A percentile compares a stretch with the other conserved stretches of the same genome.
These are phyloP conservation scores for Casuarina cunninghamiana DNA, from an alignment of 306 rosid genomes.

Conservation along the genomic window DNA sequence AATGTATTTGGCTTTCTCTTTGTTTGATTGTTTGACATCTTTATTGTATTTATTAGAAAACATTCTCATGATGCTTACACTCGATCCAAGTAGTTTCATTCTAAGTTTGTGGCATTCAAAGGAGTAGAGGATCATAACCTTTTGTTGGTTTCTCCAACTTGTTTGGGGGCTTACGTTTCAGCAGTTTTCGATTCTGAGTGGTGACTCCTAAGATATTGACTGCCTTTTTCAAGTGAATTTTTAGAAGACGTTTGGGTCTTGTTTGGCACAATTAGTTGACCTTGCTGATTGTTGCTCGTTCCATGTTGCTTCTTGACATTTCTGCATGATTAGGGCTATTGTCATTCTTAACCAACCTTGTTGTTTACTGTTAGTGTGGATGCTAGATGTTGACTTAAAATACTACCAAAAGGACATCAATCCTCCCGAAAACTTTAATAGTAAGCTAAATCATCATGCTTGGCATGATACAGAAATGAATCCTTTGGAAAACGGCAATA, in stretches of 20 bases:
- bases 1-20: background rate
- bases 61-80: background rate
- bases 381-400: no score
- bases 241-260: no score
- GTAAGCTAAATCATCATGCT: no score
- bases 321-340: background rate
- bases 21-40: background rate
- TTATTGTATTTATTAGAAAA: background rate
- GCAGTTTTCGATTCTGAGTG: background rate
- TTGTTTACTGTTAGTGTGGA: no score
- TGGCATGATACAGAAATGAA: no score
- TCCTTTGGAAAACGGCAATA: no score
- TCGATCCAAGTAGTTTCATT: background rate
- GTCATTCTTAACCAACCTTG: no score
- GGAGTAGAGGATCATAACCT: background rate
- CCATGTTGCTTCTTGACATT: background rate
- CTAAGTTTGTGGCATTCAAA: background rate
- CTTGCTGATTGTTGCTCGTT: background rate
- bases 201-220: background rate
- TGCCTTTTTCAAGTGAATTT: background rate
- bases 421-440: no score
- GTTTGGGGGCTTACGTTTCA: background rate
- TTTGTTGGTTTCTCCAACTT: background rate
- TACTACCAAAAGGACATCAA: no score
- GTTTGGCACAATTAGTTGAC: background rate